Evolutionary conservation across 2,329 filamentous ascomycete species (phyloP), one percentile per base, ranked within the genome.

Genomic region (Colletotrichum liaoningense): DNA sequence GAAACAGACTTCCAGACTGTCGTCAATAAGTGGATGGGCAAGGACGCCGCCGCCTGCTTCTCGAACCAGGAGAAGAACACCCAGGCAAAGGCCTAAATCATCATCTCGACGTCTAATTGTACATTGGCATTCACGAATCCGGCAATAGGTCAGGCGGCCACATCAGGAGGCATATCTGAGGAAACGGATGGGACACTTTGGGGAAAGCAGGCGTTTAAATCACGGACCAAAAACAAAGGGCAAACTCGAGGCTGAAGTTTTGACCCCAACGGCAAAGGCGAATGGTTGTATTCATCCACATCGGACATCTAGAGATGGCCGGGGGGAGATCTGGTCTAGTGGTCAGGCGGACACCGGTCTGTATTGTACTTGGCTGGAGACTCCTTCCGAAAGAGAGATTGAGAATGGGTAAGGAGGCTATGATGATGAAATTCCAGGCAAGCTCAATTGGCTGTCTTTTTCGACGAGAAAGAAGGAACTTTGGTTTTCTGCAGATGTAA

Each of bases 1-100:
- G 92, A 97, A 84, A 91, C 91, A 67, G 95, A 98, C 79, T 97
- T 98, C 78, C 93, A 98, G 80, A 90, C 88, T 54, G 93, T 95
- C 65, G 88, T 96, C 84, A 89, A 86, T 74, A 91, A 91, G 80
- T 92, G 91, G 76, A 86, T 91, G 77, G 86, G 88, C 78, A 83
- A 84, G 74, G 81, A 84, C 26, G 79, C 79, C 30, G 79, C 81
- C 6, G 77, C 80, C 11, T 79, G 71, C 56, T 63, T 73, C 49
- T 80, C 79, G 58, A 79, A 83, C 67, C 80, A 80, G 30, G 75
- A 77, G 16, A 81, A 80, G 60, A 80, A 83, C 11, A 35, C 33
- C 66, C 80, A 80, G 30, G 74, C 78, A 16, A 73, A 74, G 49
- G 66, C 75, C 30, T 64, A 70, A 70, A 46, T n/a, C 12, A 24